phyloP scores from a whole-genome alignment of 139 green algal genomes.

The Picochlorum sp. region DNA sequence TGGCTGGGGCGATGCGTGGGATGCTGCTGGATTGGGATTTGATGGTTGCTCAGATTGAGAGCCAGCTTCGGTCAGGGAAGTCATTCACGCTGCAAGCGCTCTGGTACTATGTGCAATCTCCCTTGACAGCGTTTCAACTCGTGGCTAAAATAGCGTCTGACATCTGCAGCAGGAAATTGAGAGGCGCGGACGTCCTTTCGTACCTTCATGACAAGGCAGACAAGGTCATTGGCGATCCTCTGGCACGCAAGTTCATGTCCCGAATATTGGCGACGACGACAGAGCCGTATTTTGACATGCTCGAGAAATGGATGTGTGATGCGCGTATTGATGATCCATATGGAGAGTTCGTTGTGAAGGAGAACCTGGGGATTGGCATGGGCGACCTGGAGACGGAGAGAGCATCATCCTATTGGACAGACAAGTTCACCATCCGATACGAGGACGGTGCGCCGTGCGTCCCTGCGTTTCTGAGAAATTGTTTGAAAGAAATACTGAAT shows the following conservation, averaged over 20 bases:
- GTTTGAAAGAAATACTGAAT: slow-evolving; percentile 41
- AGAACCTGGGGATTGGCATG: slow-evolving; percentile 30
- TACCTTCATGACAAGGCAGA: slow-evolving; percentile 40
- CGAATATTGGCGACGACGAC: slow-evolving; percentile 58
- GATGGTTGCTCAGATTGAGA: slow-evolving; percentile 83
- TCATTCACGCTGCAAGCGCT: slow-evolving; percentile 59
- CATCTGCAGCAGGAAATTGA: slow-evolving; percentile 22
- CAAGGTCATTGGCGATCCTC: slow-evolving; percentile 40
- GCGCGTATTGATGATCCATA: slow-evolving; percentile 78
- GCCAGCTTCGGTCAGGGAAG: slow-evolving; percentile 45
- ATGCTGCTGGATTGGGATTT: slow-evolving; percentile 70
- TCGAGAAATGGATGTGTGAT: slow-evolving; percentile 74
- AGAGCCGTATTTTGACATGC: slow-evolving; percentile 67
- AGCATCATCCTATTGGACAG: slow-evolving; percentile 62
- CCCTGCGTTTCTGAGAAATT: slow-evolving; percentile 54
- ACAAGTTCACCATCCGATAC: slow-evolving; percentile 56
- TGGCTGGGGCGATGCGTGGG: slow-evolving; percentile 58
- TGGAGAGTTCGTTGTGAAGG: slow-evolving; percentile 81
- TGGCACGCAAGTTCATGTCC: slow-evolving; percentile 40
- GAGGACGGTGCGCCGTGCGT: slow-evolving; percentile 39
- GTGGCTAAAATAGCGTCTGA: slow-evolving; percentile 54
- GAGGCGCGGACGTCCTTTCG: slow-evolving; percentile 57
- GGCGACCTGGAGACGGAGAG: slow-evolving; percentile 30
- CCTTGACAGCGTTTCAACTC: slow-evolving; percentile 51
- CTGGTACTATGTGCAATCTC: slow-evolving; percentile 67